Base-by-base conservation (phyloP, 1,139 yeast genomes). In the Blastobotrys ciferrii region DNA sequence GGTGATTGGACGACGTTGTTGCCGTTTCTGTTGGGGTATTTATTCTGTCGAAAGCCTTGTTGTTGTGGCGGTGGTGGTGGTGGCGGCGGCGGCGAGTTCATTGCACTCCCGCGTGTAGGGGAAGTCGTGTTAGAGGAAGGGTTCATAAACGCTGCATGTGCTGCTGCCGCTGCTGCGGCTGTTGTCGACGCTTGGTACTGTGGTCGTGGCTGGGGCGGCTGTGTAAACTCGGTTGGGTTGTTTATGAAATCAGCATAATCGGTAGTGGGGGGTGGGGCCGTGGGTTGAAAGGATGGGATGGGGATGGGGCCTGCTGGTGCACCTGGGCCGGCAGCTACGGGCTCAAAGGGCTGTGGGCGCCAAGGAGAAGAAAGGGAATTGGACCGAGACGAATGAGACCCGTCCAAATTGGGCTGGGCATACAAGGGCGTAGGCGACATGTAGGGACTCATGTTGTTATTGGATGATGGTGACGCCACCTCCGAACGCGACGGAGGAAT, bases 311-410 rank as follows among this genome's bases (percentile, higher is more conserved):
- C 30, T 17, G 42, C 19, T 28, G 44, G 18, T 12, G 49, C 20
- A 11, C 45, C 11, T 23, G 28, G 28, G 20, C 14, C 28, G 32
- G 33, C 48, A 49, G 42, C 32, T 36, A 32, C 37, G 28, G 47
- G 32, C 20, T 37, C 30, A n/a, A 36, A 36, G 28, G 43, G 38
- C 32, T 30, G 33, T 1, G 46, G 45, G 33, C 42, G 28, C 60
- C 60, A 57, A 7, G 51, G 53, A 12, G 59, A 56, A 14, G 58
- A 54, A 41, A 57, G 52, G 1, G 60, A 57, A 47, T 57, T 53
- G 3, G 60, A 57, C 28, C 60, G 48, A 1, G 60, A 57, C 42
- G 48, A 53, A 7, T 39, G 42, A 31, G 44, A 17, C 9, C 32
- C 44, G 17, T 42, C 44, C n/a, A 36, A 41, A n/a, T 46, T 46